phyloP scores from a whole-genome alignment of 2,329 filamentous ascomycete genomes.

The Bipolaris oryzae region DNA sequence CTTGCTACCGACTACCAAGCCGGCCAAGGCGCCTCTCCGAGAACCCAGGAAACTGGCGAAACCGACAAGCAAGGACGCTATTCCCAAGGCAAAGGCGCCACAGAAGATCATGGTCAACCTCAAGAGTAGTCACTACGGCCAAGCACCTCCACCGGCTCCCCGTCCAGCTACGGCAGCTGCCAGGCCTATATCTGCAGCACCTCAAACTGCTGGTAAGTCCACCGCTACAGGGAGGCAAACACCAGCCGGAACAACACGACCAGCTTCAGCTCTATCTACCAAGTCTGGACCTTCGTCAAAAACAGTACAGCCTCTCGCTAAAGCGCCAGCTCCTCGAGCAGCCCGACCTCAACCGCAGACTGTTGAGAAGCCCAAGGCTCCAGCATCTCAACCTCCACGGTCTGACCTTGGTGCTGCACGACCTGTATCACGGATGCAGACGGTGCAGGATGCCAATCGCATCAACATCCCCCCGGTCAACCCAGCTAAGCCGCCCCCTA shows the following conservation, averaged over 20 bases:
- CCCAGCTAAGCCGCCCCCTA: conserved; percentile 72
- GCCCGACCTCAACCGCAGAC: conserved; percentile 52
- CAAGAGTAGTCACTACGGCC: conserved; percentile 59
- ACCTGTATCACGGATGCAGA: conserved; percentile 65
- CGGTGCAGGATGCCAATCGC: conserved; percentile 65
- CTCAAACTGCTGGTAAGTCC: conserved; percentile 29
- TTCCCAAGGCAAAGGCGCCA: conserved; percentile 66
- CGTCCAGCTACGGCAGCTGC: conserved; percentile 54
- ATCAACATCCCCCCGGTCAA: conserved; percentile 62
- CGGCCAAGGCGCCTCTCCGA: conserved; percentile 38
- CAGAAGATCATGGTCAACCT: conserved; percentile 69
- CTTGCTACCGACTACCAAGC: conserved; percentile 57
- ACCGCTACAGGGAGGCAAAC: conserved; percentile 62
- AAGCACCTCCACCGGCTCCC: conserved; percentile 59
- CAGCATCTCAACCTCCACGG: conserved; percentile 49
- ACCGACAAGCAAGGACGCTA: conserved; percentile 63
- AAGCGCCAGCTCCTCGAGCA: conserved; percentile 34
- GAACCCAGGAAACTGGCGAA: conserved; percentile 61
- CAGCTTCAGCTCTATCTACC: conserved; percentile 35
- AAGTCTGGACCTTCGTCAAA: conserved; percentile 30
- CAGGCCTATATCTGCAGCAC: conserved; percentile 32
- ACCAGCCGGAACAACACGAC: conserved; percentile 33
- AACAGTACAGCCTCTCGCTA: conserved; percentile 28
- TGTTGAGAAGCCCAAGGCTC: conserved; percentile 69
- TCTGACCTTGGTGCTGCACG: conserved; percentile 58